A percentile compares a stretch with the other conserved stretches of the same genome.
Conservation (phyloP, 768 basidiomycete genomes). For the Termitomyces sp. region DNA sequence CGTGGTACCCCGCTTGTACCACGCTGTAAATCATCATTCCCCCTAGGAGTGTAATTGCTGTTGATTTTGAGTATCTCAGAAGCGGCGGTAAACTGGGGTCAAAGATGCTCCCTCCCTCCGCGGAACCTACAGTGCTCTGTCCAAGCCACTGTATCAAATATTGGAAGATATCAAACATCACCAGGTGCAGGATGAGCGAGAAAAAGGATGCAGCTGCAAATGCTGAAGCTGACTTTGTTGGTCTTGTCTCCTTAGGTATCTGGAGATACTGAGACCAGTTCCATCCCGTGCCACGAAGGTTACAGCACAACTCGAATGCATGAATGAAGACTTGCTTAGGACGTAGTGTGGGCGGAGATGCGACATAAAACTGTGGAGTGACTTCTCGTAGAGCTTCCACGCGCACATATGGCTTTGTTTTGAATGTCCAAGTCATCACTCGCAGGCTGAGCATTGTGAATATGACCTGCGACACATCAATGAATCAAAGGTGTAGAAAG, state of each 20-base stretch:
- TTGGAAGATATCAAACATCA: slow-evolving; percentile 41
- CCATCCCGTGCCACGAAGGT: slow-evolving; percentile 58
- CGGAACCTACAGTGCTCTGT: slow-evolving; percentile 34
- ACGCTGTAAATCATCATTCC: slow-evolving; percentile 40
- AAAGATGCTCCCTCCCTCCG: slow-evolving; percentile 37
- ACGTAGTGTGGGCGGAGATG: slow-evolving; percentile 5
- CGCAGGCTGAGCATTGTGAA: slow-evolving; percentile 32
- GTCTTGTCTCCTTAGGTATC: slow-evolving; percentile 37
- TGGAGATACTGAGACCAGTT: slow-evolving; percentile 45
- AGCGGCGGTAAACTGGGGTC: slow-evolving; percentile 29
- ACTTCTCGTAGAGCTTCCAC: slow-evolving; percentile 10
- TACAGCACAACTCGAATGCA: slow-evolving; percentile 43
- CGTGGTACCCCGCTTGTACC: slow-evolving; percentile 38
- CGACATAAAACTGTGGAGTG: slow-evolving; percentile 8
- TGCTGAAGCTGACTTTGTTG: slow-evolving; percentile 24
- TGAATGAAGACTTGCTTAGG: slow-evolving; percentile 25
- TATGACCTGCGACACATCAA: slow-evolving; percentile 25
- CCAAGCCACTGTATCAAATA: slow-evolving; percentile 41
- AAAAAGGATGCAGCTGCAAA: slow-evolving; percentile 32
- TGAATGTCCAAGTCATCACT: slow-evolving; percentile 35
- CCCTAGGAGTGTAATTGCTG: slow-evolving; percentile 33
- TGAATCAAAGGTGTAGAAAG: neutral
- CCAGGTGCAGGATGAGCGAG: slow-evolving; percentile 27
- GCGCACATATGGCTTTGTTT: slow-evolving; percentile 27
- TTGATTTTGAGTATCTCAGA: slow-evolving; percentile 37